phyloP scores from a whole-genome alignment of 345 rosid species.

The Populus pruinosa region DNA sequence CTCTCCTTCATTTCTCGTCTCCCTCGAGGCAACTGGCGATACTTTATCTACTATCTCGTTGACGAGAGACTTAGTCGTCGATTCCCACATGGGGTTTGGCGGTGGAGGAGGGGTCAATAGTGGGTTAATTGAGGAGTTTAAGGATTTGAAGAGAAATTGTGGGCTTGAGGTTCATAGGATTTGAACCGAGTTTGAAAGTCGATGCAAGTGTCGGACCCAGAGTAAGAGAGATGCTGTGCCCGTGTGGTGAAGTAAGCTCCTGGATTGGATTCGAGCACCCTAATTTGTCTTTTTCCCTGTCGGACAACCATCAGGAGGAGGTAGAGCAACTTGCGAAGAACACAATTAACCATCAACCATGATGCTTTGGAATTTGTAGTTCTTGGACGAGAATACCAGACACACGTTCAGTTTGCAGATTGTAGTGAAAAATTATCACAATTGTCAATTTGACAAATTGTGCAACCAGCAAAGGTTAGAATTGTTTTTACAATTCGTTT shows the following conservation, averaged over 20 bases:
- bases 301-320: too few relatives aligned
- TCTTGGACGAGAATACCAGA: too few relatives aligned
- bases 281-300: too few relatives aligned
- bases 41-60: slow-evolving; percentile 40
- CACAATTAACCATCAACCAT: too few relatives aligned
- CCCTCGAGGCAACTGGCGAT: slow-evolving; percentile 38
- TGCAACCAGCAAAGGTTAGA: too few relatives aligned
- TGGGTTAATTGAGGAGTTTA: neutral
- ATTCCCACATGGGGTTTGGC: slow-evolving; percentile 27
- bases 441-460: too few relatives aligned
- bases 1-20: slow-evolving; percentile 40
- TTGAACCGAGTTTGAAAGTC: slow-evolving; percentile 55
- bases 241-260: slow-evolving; percentile 86
- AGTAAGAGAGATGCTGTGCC: slow-evolving; percentile 56
- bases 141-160: slow-evolving; percentile 33
- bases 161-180: slow-evolving; percentile 51
- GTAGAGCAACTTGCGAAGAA: too few relatives aligned
- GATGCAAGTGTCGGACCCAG: slow-evolving; percentile 61
- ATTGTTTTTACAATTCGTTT: too few relatives aligned
- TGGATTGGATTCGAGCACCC: slow-evolving; percentile 47
- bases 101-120: slow-evolving; percentile 8
- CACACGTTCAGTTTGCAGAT: too few relatives aligned
- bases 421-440: too few relatives aligned
- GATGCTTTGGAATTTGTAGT: too few relatives aligned
- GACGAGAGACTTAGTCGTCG: slow-evolving; percentile 38